These are phyloP conservation scores for Sporothrix sp. DNA, from an alignment of 2,329 filamentous ascomycete species.

Conservation along the genomic window DNA sequence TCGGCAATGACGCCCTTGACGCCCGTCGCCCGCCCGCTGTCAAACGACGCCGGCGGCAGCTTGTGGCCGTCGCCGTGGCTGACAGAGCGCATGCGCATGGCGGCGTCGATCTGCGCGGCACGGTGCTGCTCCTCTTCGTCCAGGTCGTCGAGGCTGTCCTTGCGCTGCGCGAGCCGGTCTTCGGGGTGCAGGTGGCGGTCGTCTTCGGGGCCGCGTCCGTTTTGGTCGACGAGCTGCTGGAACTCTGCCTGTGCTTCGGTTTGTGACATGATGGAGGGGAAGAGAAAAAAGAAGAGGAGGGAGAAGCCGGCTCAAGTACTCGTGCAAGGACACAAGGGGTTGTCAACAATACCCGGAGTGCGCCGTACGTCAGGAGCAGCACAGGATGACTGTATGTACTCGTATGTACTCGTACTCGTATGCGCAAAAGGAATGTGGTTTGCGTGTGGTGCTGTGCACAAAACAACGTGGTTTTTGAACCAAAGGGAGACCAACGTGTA, in stretches of 20 bases:
- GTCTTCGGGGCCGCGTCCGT: constrained; percentile 32
- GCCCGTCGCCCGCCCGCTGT: constrained; percentile 63
- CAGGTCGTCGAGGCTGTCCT: constrained; percentile 35
- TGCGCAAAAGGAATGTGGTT: too few relatives aligned
- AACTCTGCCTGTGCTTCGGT: constrained; percentile 55
- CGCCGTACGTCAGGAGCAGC: too few relatives aligned
- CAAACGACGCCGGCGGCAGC: constrained; percentile 53
- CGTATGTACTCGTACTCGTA: too few relatives aligned
- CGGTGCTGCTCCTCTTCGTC: constrained; percentile 47
- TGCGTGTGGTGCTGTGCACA: too few relatives aligned
- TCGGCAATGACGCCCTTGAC: constrained; percentile 85
- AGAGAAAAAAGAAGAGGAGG: constrained; percentile 6
- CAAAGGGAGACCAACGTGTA: too few relatives aligned
- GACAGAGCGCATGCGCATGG: constrained; percentile 54
- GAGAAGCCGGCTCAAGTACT: background rate
- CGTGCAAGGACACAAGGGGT: background rate
- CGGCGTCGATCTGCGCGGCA: constrained; percentile 48
- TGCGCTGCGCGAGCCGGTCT: constrained; percentile 38
- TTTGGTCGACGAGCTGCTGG: constrained; percentile 50
- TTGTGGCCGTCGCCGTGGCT: constrained; percentile 42
- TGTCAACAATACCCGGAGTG: too few relatives aligned
- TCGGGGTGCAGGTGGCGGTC: constrained; percentile 44
- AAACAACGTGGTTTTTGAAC: too few relatives aligned
- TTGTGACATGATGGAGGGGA: constrained; percentile 37
- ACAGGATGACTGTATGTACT: too few relatives aligned